Base-by-base conservation (phyloP, 805 yeast genomes). In the Wickerhamomyces sydowiorum region DNA sequence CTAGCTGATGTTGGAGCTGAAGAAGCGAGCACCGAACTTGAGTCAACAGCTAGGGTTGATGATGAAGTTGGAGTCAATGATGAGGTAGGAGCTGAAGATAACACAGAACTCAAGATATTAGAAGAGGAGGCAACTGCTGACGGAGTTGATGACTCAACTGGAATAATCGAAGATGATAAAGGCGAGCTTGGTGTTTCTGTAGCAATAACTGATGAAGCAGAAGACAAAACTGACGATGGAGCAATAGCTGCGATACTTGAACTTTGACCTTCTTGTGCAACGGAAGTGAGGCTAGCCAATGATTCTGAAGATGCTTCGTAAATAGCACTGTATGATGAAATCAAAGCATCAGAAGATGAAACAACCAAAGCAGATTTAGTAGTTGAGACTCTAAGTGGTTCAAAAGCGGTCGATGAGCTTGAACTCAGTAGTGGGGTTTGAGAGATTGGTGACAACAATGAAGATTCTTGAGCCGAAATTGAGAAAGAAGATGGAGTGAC, bases 21-120 rank as follows among this genome's bases (percentile, higher is more conserved):
- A 5, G 49, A 43, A 17, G 51, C 43, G 31, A 57, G 54, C 34
- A 64, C 58, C 18, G 61, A 49, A 32, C 49, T 37, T 7, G 34
- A 18, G 17, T 30, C 33, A 30, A n/a, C 33, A 10, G 25, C 18
- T 36, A 3, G 33, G 6, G 23, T 7, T 10, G 46, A 15, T 13
- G 40, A 25, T 15, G 37, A 14, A 23, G 35, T 18, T n/a, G 37
- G 17, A 31, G 20, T 20, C 15, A 23, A 29, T 20, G 34, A 18
- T 19, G 40, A 18, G 5, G 27, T 6, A 28, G 15, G 20, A 20
- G 33, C 28, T 24, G 32, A 13, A 14, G 24, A 10, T 14, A 7
- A n/a, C n/a, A n/a, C n/a, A n/a, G n/a, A n/a, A n/a, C n/a, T n/a
- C n/a, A n/a, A n/a, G n/a, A n/a, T n/a, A n/a, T n/a, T n/a, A n/a